Conservation (phyloP, 306 rosid genomes). For the Potentilla sterilis region DNA sequence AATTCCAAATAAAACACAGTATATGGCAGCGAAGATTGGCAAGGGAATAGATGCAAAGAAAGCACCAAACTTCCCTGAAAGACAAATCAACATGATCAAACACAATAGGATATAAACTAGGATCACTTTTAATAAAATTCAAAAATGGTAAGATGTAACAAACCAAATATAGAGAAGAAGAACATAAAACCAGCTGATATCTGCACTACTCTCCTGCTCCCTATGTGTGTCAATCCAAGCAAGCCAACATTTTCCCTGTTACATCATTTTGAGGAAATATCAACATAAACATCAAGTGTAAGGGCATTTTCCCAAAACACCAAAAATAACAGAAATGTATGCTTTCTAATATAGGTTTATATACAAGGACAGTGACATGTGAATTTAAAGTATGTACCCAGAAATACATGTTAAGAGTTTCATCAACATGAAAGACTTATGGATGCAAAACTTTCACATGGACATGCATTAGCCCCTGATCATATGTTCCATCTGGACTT, state of each 20-base stretch:
- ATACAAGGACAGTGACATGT: not conserved
- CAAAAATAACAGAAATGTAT: not conserved
- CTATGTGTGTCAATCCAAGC: slow-evolving; percentile 86
- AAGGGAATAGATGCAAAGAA: slow-evolving; percentile 92
- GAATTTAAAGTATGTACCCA: not conserved
- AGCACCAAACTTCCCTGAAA: slow-evolving; percentile 93
- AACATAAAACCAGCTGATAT: slow-evolving; percentile 90
- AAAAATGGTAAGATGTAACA: slow-evolving; percentile 25
- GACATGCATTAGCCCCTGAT: not conserved
- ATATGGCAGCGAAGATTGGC: slow-evolving; percentile 81
- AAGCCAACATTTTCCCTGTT: slow-evolving; percentile 95
- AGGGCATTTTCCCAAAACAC: not conserved
- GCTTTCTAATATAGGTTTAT: not conserved
- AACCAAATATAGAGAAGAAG: slow-evolving; percentile 89
- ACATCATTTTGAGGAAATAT: slow-evolving; percentile 4
- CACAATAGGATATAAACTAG: not conserved
- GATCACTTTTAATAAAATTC: not conserved
- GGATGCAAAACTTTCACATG: not conserved
- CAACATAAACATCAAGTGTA: not conserved
- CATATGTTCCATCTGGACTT: not conserved
- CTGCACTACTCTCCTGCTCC: slow-evolving; percentile 95
- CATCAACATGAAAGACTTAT: not conserved
- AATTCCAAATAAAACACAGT: slow-evolving; percentile 78
- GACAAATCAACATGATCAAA: slow-evolving; percentile 19
- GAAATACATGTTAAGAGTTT: not conserved